Conservation (phyloP, 116 monocot genomes). For the Dioscorea cayenensis region DNA sequence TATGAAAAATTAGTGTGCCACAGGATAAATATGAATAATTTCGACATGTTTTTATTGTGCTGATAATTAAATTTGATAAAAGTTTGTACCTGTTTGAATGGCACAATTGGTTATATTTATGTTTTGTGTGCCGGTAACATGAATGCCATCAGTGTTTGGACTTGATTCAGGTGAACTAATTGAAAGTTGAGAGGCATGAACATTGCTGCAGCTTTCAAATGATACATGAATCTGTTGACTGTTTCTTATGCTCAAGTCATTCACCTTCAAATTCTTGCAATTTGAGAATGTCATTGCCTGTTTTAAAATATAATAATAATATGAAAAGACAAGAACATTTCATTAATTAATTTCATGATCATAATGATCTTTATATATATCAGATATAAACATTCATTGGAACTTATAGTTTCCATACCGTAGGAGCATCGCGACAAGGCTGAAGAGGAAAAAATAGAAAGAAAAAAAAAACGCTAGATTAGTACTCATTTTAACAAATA, state of each 20-base stretch:
- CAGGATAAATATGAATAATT: too few species aligned
- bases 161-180: conserved; percentile 57
- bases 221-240: conserved; percentile 87
- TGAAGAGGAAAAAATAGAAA: conserved; percentile 21
- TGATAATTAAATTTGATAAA: neutral
- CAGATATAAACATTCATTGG: too few species aligned
- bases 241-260: conserved; percentile 43
- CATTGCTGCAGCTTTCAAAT: conserved; percentile 42
- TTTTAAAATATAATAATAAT: neutral
- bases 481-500: neutral
- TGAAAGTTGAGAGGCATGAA: conserved; percentile 31
- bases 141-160: conserved; percentile 94
- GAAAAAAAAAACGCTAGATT: neutral
- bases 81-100: conserved; percentile 59
- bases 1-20: too few species aligned
- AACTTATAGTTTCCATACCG: conserved; percentile 28
- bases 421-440: conserved; percentile 79
- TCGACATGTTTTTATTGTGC: neutral
- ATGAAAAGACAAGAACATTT: neutral
- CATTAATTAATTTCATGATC: neutral
- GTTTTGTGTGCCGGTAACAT: conserved; percentile 48
- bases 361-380: too few species aligned
- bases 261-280: conserved; percentile 53
- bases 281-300: conserved; percentile 65
- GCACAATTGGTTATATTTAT: conserved; percentile 40